Evolutionary conservation across 116 monocot genomes (phyloP).

Genomic region (Thalassia testudinum): DNA sequence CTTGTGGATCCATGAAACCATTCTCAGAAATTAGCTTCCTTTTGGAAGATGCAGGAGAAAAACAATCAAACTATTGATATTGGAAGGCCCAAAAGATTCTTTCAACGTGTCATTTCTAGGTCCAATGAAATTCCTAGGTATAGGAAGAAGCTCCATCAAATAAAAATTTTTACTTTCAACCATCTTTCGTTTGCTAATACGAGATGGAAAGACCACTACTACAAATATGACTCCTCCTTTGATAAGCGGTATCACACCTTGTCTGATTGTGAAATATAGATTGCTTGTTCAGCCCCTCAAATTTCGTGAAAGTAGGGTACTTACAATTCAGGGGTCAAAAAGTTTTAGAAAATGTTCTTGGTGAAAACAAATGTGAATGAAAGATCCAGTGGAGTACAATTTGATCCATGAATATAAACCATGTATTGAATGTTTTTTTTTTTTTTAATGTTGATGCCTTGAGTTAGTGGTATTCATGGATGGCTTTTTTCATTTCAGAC

Average conservation of each 20-base stretch:
- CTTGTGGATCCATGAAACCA: no score
- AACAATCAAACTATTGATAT: no score
- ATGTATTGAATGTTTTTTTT: no score
- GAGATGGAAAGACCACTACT: background rate
- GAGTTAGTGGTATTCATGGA: no score
- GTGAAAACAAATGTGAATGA: background rate
- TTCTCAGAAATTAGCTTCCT: no score
- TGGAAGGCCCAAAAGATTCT: background rate
- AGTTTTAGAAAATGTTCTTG: background rate
- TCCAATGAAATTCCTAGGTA: slow-evolving; percentile 1
- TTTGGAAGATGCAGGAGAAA: no score
- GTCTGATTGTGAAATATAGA: background rate
- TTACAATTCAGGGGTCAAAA: background rate
- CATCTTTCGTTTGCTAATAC: background rate
- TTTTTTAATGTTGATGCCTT: no score
- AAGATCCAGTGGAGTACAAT: no score
- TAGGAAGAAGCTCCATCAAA: background rate
- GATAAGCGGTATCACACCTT: no score
- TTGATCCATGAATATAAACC: no score
- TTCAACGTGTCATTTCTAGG: slow-evolving; percentile 1
- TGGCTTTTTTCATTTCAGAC: no score
- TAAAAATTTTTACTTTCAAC: background rate
- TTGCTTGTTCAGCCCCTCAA: background rate
- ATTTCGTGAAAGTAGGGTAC: background rate
- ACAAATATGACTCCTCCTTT: background rate